phyloP scores from a whole-genome alignment of 1,139 yeast genomes.

The Geotrichum siamense region DNA sequence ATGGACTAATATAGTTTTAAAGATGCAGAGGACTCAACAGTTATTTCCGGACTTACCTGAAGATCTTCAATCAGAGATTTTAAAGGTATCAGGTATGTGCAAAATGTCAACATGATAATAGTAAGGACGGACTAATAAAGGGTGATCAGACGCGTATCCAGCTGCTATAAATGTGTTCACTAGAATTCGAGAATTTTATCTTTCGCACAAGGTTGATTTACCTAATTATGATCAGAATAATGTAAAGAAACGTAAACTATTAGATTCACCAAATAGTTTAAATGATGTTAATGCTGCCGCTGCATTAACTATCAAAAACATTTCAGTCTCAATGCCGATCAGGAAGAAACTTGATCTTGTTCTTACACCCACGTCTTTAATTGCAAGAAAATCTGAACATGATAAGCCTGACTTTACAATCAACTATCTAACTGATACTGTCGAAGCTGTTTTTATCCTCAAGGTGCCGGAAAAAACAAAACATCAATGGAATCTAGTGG shows the following conservation, averaged over 20 bases:
- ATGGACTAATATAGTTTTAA: too few species aligned
- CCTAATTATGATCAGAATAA: not conserved
- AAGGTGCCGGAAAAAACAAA: constrained; percentile 36
- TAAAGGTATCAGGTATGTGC: not conserved
- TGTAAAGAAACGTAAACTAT: constrained; percentile 9
- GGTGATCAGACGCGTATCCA: constrained; percentile 4
- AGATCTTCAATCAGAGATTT: not conserved
- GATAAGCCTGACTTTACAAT: constrained; percentile 13
- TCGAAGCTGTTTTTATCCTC: constrained; percentile 15
- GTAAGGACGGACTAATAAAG: too few species aligned
- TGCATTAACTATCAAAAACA: constrained; percentile 9
- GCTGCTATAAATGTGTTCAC: not conserved
- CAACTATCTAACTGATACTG: constrained; percentile 2
- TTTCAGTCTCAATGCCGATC: constrained; percentile 16
- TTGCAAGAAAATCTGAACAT: constrained; percentile 8
- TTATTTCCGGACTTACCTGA: not conserved
- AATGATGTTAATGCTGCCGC: not conserved
- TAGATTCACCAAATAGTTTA: not conserved
- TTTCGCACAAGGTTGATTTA: not conserved
- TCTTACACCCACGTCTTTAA: constrained; percentile 4
- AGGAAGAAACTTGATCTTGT: constrained; percentile 17
- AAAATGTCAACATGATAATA: not conserved
- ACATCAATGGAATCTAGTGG: constrained; percentile 33
- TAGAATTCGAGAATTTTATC: constrained; percentile 9
- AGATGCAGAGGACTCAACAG: not conserved